These are phyloP conservation scores for Aaosphaeria arxii DNA, from an alignment of 2,329 filamentous ascomycete genomes.

Conservation along the genomic window DNA sequence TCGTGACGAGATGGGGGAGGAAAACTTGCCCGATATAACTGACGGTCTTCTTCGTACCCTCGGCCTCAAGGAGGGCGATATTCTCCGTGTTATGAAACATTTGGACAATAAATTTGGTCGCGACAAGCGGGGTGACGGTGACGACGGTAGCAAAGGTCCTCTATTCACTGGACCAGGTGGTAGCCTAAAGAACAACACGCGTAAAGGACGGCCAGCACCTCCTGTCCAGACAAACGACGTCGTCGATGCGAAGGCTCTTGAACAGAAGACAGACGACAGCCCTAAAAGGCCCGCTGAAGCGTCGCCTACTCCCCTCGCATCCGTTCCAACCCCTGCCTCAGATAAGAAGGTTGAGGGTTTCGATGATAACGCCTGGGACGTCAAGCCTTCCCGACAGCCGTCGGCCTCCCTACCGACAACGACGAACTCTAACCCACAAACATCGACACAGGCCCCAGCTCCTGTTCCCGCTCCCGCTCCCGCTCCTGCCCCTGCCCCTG, in stretches of 20 bases:
- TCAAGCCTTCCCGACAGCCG: conserved; percentile 72
- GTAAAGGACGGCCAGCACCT: conserved; percentile 84
- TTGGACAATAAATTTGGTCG: conserved; percentile 79
- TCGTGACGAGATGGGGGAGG: conserved; percentile 94
- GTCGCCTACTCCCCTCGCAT: conserved; percentile 49
- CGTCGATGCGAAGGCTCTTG: conserved; percentile 84
- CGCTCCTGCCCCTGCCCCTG: conserved; percentile 48
- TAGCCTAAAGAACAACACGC: conserved; percentile 86
- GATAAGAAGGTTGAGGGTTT: conserved; percentile 64
- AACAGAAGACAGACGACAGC: conserved; percentile 52
- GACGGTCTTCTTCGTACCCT: conserved; percentile 78
- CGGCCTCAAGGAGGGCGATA: conserved; percentile 94
- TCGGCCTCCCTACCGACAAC: conserved; percentile 39
- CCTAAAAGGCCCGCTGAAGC: conserved; percentile 45
- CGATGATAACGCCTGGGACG: conserved; percentile 96
- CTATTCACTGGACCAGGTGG: conserved; percentile 94
- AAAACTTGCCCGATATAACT: conserved; percentile 85
- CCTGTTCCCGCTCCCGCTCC: conserved; percentile 44
- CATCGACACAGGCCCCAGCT: conserved; percentile 40
- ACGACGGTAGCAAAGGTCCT: conserved; percentile 53
- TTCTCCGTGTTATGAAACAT: conserved; percentile 88
- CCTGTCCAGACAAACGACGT: conserved; percentile 82
- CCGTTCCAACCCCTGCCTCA: conserved; percentile 40
- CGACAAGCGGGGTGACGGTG: conserved; percentile 57
- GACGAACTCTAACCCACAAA: conserved; percentile 38